Conservation (phyloP, 257 asterid genomes). For the Leonotis leonurus region DNA sequence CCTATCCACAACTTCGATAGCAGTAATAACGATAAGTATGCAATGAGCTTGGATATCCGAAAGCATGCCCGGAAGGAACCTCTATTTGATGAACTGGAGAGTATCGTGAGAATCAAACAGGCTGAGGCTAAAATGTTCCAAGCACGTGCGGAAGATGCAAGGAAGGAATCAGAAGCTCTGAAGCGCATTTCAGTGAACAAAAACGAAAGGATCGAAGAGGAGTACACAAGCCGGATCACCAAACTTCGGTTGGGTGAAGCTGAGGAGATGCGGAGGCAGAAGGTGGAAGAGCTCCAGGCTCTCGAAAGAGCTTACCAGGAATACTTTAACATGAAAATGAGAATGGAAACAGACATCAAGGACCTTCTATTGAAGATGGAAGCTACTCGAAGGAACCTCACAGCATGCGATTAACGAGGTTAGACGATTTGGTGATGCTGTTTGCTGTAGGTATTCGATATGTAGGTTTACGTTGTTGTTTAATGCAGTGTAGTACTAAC, state of each 20-base stretch:
- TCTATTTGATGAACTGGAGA: conserved; percentile 75
- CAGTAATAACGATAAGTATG: conserved; percentile 35
- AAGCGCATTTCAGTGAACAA: conserved; percentile 57
- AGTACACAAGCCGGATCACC: conserved; percentile 49
- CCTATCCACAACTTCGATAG: conserved; percentile 34
- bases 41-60: conserved; percentile 32
- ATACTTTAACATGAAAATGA: conserved; percentile 71
- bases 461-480: conserved; percentile 23
- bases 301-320: conserved; percentile 72
- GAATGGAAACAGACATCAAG: conserved; percentile 87
- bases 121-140: conserved; percentile 95
- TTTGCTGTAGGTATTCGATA: no score
- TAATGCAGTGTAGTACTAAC: conserved; percentile 34
- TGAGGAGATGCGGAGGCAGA: conserved; percentile 85
- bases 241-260: conserved; percentile 74
- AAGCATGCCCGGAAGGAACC: conserved; percentile 40
- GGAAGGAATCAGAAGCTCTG: conserved; percentile 80
- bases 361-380: conserved; percentile 89
- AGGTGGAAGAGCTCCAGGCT: conserved; percentile 69
- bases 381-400: conserved; percentile 69
- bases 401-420: conserved; percentile 15
- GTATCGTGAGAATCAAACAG: conserved; percentile 80
- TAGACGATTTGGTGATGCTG: no score
- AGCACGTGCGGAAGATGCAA: conserved; percentile 85
- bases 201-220: conserved; percentile 74